Conservation (phyloP, 495 filamentous ascomycete species). For the Recurvomyces mirabilis region DNA sequence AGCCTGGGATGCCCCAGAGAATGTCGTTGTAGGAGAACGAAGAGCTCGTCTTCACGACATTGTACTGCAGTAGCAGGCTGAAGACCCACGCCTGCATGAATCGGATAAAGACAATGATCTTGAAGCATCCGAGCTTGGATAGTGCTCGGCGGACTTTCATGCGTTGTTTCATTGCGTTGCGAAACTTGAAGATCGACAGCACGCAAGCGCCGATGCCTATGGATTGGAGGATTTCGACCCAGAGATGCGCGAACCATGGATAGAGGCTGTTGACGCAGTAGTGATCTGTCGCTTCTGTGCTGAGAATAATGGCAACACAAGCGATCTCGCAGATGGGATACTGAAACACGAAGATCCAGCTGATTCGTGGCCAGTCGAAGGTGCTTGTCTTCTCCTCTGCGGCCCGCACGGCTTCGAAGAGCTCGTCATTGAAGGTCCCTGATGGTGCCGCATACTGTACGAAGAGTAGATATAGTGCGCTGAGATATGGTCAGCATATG, state of each 20-base stretch:
- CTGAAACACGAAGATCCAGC: slow-evolving; percentile 14
- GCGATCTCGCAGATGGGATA: slow-evolving; percentile 5
- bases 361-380: slow-evolving; percentile 8
- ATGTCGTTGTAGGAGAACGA: slow-evolving; percentile 15
- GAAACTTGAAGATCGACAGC: slow-evolving; percentile 7
- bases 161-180: neutral
- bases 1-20: slow-evolving; percentile 8
- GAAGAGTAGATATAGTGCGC: slow-evolving; percentile 13
- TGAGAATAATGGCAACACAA: neutral
- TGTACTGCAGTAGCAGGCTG: slow-evolving; percentile 7
- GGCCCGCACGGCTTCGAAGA: slow-evolving; percentile 1
- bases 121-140: slow-evolving; percentile 9
- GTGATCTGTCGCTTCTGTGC: neutral
- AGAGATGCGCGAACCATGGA: slow-evolving; percentile 8
- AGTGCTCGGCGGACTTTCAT: slow-evolving; percentile 10
- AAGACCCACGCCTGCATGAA: slow-evolving; percentile 11
- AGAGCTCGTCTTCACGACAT: slow-evolving; percentile 8
- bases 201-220: slow-evolving; percentile 9
- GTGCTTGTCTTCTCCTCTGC: neutral
- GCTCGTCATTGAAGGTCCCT: slow-evolving; percentile 10
- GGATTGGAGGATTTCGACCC: slow-evolving; percentile 1
- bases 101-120: slow-evolving; percentile 12
- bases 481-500: neutral
- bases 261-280: slow-evolving; percentile 7
- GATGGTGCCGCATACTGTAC: slow-evolving; percentile 8